These are phyloP conservation scores for Trichocladium uniseriatum DNA, from an alignment of 495 filamentous ascomycete genomes.

Conservation along the genomic window DNA sequence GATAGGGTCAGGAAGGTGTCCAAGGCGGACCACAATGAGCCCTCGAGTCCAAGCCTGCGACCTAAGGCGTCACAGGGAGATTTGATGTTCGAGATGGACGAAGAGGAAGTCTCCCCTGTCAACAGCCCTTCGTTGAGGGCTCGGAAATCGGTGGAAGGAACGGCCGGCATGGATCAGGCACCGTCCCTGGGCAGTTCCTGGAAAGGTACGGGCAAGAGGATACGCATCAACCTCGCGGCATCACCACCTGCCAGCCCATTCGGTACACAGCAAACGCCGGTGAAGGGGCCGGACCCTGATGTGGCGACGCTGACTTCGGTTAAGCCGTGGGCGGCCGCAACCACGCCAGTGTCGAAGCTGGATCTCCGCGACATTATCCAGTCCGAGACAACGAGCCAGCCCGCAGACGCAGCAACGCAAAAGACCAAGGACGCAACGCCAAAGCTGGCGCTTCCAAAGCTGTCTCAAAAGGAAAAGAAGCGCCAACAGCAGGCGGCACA, in stretches of 20 bases:
- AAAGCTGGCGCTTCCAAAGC: constrained; percentile 39
- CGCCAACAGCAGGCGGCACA: constrained; percentile 53
- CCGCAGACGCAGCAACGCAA: constrained; percentile 56
- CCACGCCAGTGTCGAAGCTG: constrained; percentile 52
- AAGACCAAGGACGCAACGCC: constrained; percentile 28
- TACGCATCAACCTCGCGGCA: constrained; percentile 3
- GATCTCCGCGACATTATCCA: constrained; percentile 79
- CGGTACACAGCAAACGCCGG: not conserved
- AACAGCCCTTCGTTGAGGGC: constrained; percentile 17
- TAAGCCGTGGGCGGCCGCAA: constrained; percentile 53
- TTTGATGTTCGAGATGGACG: constrained; percentile 91
- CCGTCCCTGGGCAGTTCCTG: constrained; percentile 18
- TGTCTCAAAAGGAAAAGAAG: constrained; percentile 89
- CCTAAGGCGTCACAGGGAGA: constrained; percentile 58
- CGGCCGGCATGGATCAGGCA: constrained; percentile 14
- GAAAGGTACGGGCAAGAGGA: constrained; percentile 15
- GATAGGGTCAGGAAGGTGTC: constrained; percentile 45
- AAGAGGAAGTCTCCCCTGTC: constrained; percentile 41
- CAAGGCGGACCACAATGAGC: constrained; percentile 37
- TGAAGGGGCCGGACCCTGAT: not conserved
- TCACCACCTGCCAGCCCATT: not conserved
- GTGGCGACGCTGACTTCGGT: constrained; percentile 4
- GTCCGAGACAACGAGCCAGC: constrained; percentile 56
- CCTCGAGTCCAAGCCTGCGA: constrained; percentile 51
- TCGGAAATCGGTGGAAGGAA: constrained; percentile 1